These are phyloP conservation scores for Nakazawaea pomicola DNA, from an alignment of 805 yeast species.

Conservation along the genomic window DNA sequence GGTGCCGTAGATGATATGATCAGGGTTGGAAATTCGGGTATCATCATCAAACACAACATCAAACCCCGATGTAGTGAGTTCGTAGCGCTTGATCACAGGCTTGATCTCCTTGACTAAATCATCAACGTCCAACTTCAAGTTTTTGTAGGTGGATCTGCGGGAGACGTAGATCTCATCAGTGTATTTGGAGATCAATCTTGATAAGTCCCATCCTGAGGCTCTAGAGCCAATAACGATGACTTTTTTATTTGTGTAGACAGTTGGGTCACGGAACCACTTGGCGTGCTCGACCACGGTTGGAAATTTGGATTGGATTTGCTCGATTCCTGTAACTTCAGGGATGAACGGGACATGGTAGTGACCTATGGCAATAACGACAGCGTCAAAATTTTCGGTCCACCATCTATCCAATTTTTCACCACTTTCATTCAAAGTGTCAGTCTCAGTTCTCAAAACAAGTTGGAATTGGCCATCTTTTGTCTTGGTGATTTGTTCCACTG, in stretches of 20 bases:
- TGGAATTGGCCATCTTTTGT: constrained; percentile 22
- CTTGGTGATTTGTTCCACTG: constrained; percentile 33
- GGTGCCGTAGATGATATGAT: constrained; percentile 23
- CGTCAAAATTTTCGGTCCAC: constrained; percentile 33
- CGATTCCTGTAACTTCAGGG: constrained; percentile 34
- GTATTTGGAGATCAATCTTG: neutral
- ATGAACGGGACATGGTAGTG: constrained; percentile 35
- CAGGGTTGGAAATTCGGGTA: constrained; percentile 15
- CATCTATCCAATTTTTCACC: constrained; percentile 18
- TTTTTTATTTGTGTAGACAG: constrained; percentile 15
- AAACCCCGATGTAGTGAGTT: constrained; percentile 10
- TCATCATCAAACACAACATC: constrained; percentile 22
- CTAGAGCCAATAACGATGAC: constrained; percentile 12
- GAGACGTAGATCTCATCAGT: neutral
- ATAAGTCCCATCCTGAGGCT: neutral
- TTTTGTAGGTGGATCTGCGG: neutral
- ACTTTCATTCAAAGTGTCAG: constrained; percentile 20
- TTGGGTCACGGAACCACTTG: constrained; percentile 19
- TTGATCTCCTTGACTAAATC: constrained; percentile 17
- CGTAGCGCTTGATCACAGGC: constrained; percentile 24
- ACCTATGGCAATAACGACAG: constrained; percentile 37
- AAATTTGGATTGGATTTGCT: constrained; percentile 16
- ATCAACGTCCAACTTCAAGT: constrained; percentile 2
- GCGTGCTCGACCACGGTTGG: constrained; percentile 21
- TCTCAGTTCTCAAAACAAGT: constrained; percentile 26